These are phyloP conservation scores for Entomortierella lignicola DNA, from an alignment of 192 early-diverging fungal species.

Conservation along the genomic window DNA sequence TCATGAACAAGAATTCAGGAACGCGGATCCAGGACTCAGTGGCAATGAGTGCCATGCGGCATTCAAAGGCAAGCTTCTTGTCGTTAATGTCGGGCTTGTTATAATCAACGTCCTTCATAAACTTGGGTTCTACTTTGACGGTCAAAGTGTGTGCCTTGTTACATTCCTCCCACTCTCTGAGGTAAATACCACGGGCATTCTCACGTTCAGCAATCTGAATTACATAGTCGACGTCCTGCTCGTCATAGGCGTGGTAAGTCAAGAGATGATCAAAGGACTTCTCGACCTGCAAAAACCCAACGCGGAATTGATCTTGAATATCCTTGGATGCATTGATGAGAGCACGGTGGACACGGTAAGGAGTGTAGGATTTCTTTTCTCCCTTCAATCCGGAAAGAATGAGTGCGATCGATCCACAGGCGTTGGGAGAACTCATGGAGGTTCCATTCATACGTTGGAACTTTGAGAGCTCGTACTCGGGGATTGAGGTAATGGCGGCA, in stretches of 20 bases:
- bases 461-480: conserved; percentile 79
- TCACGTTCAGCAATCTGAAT: conserved; percentile 51
- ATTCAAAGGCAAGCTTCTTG: conserved; percentile 81
- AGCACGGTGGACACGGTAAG: conserved; percentile 87
- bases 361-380: conserved; percentile 71
- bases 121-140: conserved; percentile 68
- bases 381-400: conserved; percentile 90
- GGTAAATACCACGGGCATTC: conserved; percentile 84
- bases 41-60: conserved; percentile 75
- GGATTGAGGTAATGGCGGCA: conserved; percentile 91
- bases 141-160: conserved; percentile 67
- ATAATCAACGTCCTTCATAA: conserved; percentile 71
- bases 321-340: conserved; percentile 78
- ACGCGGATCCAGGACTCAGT: conserved; percentile 81
- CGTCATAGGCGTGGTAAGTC: conserved; percentile 61
- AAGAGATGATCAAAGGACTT: conserved; percentile 86
- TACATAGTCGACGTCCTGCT: conserved; percentile 78
- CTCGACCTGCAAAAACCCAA: conserved; percentile 90
- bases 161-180: conserved; percentile 83
- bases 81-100: conserved; percentile 66
- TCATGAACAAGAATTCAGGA: conserved; percentile 80
- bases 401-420: conserved; percentile 87
- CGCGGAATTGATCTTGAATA: conserved; percentile 81
- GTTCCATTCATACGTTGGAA: conserved; percentile 92
- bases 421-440: conserved; percentile 92